Base-by-base conservation (phyloP, 2,329 filamentous ascomycete species). In the Amauroascus verrucosus region DNA sequence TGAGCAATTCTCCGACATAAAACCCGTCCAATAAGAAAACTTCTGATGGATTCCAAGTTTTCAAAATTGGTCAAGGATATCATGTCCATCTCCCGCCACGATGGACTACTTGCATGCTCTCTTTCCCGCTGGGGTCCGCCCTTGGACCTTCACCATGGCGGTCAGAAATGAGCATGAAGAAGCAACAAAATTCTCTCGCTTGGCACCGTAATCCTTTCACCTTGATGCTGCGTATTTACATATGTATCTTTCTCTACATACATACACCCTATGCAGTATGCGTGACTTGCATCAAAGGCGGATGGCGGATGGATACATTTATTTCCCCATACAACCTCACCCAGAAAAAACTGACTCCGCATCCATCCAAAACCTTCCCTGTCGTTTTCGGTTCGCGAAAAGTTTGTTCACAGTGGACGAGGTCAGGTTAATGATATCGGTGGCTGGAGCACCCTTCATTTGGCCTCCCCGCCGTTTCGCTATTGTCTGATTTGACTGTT, bases 1-100 rank as follows among this genome's bases (percentile, higher is more conserved):
- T 18, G 2, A 35, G 16, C 48, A 51, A 51, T 51, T 51, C 48
- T 44, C 48, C 48, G 48, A 51, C 38, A n/a, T 26, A 44, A 51
- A 16, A 33, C 35, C 48, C 48, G 22, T 38, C 46, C 46, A 48
- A 48, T 48, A 28, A 28, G 33, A 35, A 33, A 38, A n/a, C 22
- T 18, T 20, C 32, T 38, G 33, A n/a, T 28, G 41, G 41, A 30
- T 45, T 45, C 41, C 3, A 20, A 7, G n/a, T 6, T n/a, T 11
- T 48, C 18, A 14, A 38, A 48, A 13, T 46, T 46, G 41, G 43
- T 38, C 50, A 13, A 52, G 50, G 50, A 40, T 52, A 35, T 37
- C 16, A 24, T 52, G 41, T 30, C 32, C 16, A 46, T 46, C 50
- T 46, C 50, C 30, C 50, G 41, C 22, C n/a, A 6, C 8, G 37